These are phyloP conservation scores for Nakaseomyces glabratus DNA, from an alignment of 1,139 yeast genomes.

Conservation along the genomic window DNA sequence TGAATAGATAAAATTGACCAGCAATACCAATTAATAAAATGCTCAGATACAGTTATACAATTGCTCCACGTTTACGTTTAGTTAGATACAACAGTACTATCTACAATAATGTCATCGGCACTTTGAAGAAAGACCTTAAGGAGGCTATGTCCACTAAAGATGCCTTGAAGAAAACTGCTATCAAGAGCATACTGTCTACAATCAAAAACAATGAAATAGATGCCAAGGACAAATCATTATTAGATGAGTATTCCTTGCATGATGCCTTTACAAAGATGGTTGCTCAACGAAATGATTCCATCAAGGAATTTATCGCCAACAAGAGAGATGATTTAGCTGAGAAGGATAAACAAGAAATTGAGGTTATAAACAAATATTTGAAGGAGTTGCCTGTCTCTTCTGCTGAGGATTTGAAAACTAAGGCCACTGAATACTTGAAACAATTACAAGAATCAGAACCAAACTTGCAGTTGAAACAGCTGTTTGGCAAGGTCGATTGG, in stretches of 20 bases:
- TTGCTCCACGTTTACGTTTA: not conserved
- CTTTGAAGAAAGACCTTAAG: conserved; percentile 41
- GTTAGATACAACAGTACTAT: conserved; percentile 33
- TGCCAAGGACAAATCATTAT: conserved; percentile 36
- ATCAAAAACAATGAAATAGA: conserved; percentile 56
- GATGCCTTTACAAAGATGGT: conserved; percentile 43
- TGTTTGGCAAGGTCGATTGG: conserved; percentile 44
- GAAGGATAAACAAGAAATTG: conserved; percentile 45
- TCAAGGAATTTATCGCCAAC: conserved; percentile 42
- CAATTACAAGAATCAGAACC: conserved; percentile 29
- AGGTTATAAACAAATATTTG: conserved; percentile 38
- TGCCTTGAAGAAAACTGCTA: conserved; percentile 41
- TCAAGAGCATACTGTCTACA: conserved; percentile 46
- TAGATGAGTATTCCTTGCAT: conserved; percentile 42
- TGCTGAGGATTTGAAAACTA: conserved; percentile 40
- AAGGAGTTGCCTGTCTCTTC: conserved; percentile 43
- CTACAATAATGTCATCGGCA: conserved; percentile 31
- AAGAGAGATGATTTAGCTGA: conserved; percentile 49
- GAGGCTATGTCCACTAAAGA: conserved; percentile 42
- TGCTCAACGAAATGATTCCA: conserved; percentile 47
- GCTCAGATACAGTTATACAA: too few relatives aligned
- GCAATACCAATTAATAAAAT: too few relatives aligned
- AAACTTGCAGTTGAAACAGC: conserved; percentile 32
- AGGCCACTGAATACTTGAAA: conserved; percentile 34
- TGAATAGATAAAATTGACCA: too few relatives aligned